Percentiles rank a stretch among this genome's conserved stretches.
These are phyloP conservation scores for Thuja plicata DNA, from an alignment of 83 land plant genomes.

Conservation along the genomic window DNA sequence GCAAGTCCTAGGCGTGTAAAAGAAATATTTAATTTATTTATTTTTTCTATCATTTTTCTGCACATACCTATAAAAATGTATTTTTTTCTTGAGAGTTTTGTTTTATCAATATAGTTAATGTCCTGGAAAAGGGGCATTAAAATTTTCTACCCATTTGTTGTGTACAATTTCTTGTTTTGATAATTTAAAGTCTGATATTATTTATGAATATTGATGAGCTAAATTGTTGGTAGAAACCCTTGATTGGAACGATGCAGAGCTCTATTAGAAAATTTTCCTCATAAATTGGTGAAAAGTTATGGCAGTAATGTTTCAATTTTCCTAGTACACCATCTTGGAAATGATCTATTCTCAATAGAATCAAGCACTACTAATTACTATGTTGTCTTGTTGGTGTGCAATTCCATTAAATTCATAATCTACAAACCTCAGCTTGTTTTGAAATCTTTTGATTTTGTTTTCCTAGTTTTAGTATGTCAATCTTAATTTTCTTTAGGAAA, in stretches of 20 bases:
- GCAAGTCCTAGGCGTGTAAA: background rate
- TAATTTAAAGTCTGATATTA: background rate
- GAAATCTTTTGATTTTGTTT: background rate
- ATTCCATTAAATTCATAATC: background rate
- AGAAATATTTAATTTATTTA: background rate
- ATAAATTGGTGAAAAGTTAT: no score
- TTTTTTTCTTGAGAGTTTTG: no score
- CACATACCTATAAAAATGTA: no score
- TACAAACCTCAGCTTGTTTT: no score
- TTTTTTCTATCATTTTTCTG: no score
- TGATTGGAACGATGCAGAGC: background rate
- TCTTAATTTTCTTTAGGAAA: no score
- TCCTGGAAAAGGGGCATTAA: background rate
- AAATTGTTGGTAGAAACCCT: background rate
- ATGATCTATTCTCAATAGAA: no score
- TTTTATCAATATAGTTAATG: no score
- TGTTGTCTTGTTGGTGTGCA: background rate
- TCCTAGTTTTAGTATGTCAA: background rate
- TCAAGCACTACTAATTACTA: background rate
- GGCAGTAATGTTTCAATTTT: no score
- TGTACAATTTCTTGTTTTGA: background rate
- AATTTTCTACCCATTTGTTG: background rate
- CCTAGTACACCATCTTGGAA: no score
- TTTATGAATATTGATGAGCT: background rate
- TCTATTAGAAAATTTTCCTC: background rate